These are phyloP conservation scores for Aspergillus sp. DNA, from an alignment of 2,329 filamentous ascomycete species.

Conservation along the genomic window DNA sequence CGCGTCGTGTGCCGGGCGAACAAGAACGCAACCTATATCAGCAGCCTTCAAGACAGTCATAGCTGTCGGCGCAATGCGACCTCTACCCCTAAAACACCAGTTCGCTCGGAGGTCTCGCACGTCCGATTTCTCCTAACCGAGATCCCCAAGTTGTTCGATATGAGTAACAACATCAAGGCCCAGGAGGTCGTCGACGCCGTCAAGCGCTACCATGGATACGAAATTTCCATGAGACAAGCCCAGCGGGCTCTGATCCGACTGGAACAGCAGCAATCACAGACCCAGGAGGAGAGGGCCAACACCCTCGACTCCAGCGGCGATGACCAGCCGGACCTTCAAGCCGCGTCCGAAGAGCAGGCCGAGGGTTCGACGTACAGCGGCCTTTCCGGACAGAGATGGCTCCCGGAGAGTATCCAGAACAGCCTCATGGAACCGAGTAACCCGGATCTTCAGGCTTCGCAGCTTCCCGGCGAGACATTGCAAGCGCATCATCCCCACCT, in stretches of 20 bases:
- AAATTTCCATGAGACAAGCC: constrained; percentile 41
- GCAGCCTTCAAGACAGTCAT: constrained; percentile 40
- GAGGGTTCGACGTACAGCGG: constrained; percentile 28
- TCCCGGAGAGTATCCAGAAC: constrained; percentile 28
- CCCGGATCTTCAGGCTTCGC: constrained; percentile 16
- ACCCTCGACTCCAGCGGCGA: constrained; percentile 25
- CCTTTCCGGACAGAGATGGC: constrained; percentile 33
- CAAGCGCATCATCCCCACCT: constrained; percentile 14
- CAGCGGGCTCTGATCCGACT: constrained; percentile 38
- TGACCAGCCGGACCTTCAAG: constrained; percentile 26
- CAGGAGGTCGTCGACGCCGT: constrained; percentile 42
- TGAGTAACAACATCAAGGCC: constrained; percentile 35
- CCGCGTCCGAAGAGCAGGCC: constrained; percentile 24
- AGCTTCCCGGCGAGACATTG: constrained; percentile 21
- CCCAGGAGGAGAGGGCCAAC: constrained; percentile 22
- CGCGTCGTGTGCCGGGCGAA: constrained; percentile 42
- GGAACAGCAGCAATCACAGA: constrained; percentile 29
- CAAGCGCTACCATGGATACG: constrained; percentile 42
- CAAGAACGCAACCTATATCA: constrained; percentile 42
- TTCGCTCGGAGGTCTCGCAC: constrained; percentile 42
- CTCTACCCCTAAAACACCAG: constrained; percentile 31
- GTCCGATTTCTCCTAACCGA: constrained; percentile 39
- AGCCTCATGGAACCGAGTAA: constrained; percentile 27
- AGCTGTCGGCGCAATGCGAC: constrained; percentile 34
- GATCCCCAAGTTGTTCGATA: constrained; percentile 42